Percentiles rank a stretch among this genome's conserved stretches.
phyloP scores from a whole-genome alignment of 225 moss, liverwort and hornwort genomes.

The Marchantia polymorpha region DNA sequence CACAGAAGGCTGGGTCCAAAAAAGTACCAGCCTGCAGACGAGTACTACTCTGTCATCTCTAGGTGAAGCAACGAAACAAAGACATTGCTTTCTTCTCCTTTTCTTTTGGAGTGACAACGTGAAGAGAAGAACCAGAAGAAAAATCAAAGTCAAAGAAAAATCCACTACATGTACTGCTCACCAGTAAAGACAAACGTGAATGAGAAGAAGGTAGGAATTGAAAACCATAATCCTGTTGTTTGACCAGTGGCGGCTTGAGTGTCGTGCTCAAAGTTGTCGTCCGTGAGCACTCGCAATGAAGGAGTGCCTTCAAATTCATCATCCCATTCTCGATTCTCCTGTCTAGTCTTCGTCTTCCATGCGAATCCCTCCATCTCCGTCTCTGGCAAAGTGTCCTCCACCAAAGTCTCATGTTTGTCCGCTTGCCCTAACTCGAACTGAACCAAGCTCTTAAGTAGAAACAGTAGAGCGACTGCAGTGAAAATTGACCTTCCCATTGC shows the following conservation, averaged over 20 bases:
- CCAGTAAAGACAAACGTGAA: neutral
- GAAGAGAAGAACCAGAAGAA: neutral
- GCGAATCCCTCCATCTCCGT: neutral
- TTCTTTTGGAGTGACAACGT: neutral
- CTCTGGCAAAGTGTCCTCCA: neutral
- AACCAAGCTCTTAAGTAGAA: neutral
- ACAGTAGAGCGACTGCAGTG: neutral
- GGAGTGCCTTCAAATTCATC: constrained; percentile 22
- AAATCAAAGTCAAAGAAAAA: neutral
- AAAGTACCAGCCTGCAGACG: constrained; percentile 72
- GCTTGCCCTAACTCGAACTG: neutral
- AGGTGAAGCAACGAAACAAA: neutral
- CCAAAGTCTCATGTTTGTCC: neutral
- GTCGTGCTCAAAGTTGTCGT: constrained; percentile 86
- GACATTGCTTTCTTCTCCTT: neutral
- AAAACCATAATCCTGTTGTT: constrained; percentile 83
- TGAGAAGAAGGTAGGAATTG: neutral
- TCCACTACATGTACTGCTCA: neutral
- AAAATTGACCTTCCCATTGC: neutral
- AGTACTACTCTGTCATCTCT: neutral
- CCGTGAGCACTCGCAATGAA: constrained; percentile 52
- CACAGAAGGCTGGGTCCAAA: constrained; percentile 59
- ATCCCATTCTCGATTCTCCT: constrained; percentile 11
- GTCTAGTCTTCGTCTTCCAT: neutral
- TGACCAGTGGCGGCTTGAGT: constrained; percentile 92